Evolutionary conservation across 805 yeast species (phyloP).

Genomic region (Kazachstania martiniae): DNA sequence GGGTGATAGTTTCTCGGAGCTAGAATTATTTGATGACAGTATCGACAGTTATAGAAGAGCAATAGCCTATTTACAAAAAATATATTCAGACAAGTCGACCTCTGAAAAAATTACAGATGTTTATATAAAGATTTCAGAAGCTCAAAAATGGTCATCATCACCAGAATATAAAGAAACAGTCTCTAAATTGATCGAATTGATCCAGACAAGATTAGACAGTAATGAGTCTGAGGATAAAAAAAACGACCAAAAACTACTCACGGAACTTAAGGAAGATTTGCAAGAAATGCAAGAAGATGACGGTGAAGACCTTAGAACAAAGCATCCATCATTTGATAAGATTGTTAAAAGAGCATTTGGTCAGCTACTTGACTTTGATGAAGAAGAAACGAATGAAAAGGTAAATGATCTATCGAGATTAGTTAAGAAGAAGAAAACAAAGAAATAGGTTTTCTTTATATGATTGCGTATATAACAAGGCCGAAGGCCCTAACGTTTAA

Average conservation of each 20-base stretch:
- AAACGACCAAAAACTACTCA: constrained; percentile 35
- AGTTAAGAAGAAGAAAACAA: constrained; percentile 42
- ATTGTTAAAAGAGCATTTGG: constrained; percentile 9
- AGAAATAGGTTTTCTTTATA: constrained; percentile 1
- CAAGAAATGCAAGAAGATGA: constrained; percentile 34
- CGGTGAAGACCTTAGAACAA: constrained; percentile 5
- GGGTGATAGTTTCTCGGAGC: constrained; percentile 85
- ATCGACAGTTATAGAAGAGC: constrained; percentile 23
- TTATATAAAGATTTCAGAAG: constrained; percentile 12
- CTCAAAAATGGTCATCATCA: constrained; percentile 14
- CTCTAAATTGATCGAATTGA: constrained; percentile 37
- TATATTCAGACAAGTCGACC: constrained; percentile 24
- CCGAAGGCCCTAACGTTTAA: too few species aligned
- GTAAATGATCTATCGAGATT: constrained; percentile 54
- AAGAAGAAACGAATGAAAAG: constrained; percentile 6
- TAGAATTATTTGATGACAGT: constrained; percentile 79
- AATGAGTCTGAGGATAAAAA: constrained; percentile 22
- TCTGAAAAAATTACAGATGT: constrained; percentile 6
- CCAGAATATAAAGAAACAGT: constrained; percentile 2
- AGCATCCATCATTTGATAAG: constrained; percentile 8
- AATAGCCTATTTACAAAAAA: constrained; percentile 40
- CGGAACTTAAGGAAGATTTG: constrained; percentile 46
- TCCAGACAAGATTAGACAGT: constrained; percentile 31
- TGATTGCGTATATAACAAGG: neutral
- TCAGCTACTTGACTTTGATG: constrained; percentile 4